These are phyloP conservation scores for Lagenaria siceraria DNA, from an alignment of 306 rosid species.

Conservation along the genomic window DNA sequence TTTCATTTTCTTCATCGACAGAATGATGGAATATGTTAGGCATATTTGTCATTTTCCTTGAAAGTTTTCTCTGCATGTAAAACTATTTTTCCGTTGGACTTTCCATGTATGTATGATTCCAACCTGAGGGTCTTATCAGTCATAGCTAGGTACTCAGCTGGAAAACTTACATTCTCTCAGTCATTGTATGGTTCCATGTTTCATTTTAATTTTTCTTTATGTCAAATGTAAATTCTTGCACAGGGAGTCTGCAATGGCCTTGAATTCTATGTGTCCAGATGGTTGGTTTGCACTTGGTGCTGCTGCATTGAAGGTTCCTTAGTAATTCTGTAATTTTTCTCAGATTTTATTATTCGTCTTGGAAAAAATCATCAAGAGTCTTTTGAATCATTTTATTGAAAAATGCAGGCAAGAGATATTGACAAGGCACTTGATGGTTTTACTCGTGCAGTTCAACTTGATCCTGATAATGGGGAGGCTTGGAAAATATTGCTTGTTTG, in stretches of 20 bases:
- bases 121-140: no score
- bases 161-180: not conserved
- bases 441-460: conserved; percentile 94
- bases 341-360: not conserved
- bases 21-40: not conserved
- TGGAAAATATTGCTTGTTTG: conserved; percentile 99
- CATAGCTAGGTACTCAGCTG: no score
- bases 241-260: conserved; percentile 97
- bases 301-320: conserved; percentile 75
- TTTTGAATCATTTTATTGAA: conserved; percentile 13
- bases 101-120: not conserved
- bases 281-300: conserved; percentile 99
- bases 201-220: not conserved
- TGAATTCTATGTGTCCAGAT: conserved; percentile 85
- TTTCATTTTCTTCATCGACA: not conserved
- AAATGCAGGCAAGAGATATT: conserved; percentile 70
- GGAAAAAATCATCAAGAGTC: not conserved
- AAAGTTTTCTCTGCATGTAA: not conserved
- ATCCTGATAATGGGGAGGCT: conserved; percentile 98
- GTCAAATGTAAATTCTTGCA: not conserved
- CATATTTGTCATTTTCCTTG: not conserved
- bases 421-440: conserved; percentile 93
- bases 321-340: not conserved
- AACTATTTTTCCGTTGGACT: not conserved
- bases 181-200: not conserved